These are phyloP conservation scores for Puccinia hordei DNA, from an alignment of 1,284 basidiomycete species.

Conservation along the genomic window DNA sequence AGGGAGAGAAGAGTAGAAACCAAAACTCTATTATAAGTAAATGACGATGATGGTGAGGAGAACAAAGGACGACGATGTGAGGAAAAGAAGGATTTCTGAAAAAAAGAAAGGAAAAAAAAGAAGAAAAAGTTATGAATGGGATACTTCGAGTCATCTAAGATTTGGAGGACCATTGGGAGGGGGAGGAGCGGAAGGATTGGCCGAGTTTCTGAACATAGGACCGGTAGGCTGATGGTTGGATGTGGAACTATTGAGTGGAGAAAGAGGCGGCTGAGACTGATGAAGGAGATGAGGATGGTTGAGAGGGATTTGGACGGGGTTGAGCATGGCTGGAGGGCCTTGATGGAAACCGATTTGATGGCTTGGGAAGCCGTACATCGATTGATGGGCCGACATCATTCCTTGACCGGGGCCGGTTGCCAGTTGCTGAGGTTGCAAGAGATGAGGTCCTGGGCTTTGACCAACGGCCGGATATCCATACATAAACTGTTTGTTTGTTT, in stretches of 20 bases:
- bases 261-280: background rate
- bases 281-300: background rate
- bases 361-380: slow-evolving; percentile 11
- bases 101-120: no score
- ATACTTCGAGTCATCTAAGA: no score
- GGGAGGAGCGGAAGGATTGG: no score
- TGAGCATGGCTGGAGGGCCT: background rate
- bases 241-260: background rate
- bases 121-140: no score
- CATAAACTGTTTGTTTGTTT: background rate
- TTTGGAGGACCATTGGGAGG: no score
- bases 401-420: background rate
- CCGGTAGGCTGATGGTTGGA: background rate
- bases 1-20: no score
- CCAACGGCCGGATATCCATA: slow-evolving; percentile 13
- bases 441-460: background rate
- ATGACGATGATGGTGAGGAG: no score
- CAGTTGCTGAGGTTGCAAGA: background rate
- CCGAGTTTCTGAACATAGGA: no score
- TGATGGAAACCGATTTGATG: background rate
- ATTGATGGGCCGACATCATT: background rate
- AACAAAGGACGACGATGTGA: no score
- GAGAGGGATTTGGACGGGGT: background rate
- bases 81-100: no score
- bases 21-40: no score